These are phyloP conservation scores for Penicillium herquei DNA, from an alignment of 495 filamentous ascomycete genomes.

Conservation along the genomic window DNA sequence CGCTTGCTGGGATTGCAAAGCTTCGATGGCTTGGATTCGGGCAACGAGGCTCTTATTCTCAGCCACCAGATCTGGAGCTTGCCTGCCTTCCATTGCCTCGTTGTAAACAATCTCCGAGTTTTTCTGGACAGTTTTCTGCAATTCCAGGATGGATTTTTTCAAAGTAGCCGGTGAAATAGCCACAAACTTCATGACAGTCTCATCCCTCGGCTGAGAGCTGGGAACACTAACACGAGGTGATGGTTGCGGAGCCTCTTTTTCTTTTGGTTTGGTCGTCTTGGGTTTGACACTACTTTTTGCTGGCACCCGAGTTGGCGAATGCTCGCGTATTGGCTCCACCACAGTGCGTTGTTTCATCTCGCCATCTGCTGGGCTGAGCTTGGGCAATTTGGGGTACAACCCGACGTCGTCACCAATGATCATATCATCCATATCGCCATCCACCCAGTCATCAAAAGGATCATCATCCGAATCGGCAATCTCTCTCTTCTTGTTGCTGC, in stretches of 20 bases:
- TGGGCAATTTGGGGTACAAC: constrained; percentile 33
- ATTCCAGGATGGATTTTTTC: constrained; percentile 17
- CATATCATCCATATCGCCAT: constrained; percentile 28
- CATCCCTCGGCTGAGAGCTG: constrained; percentile 23
- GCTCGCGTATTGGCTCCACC: not conserved
- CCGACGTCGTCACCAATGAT: constrained; percentile 19
- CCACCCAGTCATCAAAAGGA: constrained; percentile 22
- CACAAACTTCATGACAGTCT: constrained; percentile 32
- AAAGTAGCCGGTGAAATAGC: constrained; percentile 22
- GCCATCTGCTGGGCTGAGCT: constrained; percentile 15
- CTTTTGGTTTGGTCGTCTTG: constrained; percentile 4
- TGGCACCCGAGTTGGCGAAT: not conserved
- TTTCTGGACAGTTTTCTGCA: constrained; percentile 29
- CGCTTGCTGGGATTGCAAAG: constrained; percentile 28
- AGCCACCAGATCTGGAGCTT: constrained; percentile 35
- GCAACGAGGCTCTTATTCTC: constrained; percentile 35
- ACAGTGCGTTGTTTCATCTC: constrained; percentile 1
- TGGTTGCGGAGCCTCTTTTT: constrained; percentile 3
- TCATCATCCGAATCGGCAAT: constrained; percentile 50
- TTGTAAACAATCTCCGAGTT: constrained; percentile 42
- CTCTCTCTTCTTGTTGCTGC: constrained; percentile 16
- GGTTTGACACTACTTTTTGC: not conserved
- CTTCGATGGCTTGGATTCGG: constrained; percentile 36
- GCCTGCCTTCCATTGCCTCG: constrained; percentile 40
- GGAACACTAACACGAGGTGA: constrained; percentile 17